Evolutionary conservation across 768 basidiomycete species (phyloP).

Genomic region (Leucosporidium yakuticum): DNA sequence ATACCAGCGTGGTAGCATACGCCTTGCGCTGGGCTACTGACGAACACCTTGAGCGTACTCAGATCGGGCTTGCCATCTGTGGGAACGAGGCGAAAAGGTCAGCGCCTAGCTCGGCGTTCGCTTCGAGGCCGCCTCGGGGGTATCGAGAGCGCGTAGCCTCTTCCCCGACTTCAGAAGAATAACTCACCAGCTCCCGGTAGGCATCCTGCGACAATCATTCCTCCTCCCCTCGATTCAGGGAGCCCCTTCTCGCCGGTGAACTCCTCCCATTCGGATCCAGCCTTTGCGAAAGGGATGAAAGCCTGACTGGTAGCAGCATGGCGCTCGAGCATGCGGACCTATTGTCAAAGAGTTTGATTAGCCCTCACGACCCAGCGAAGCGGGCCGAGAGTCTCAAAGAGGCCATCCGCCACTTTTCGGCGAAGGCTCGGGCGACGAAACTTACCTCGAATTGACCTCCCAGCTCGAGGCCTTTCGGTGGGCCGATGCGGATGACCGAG

Average conservation of each 20-base stretch:
- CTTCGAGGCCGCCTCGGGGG: no score
- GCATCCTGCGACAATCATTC: not conserved
- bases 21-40: not conserved
- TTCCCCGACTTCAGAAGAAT: not conserved
- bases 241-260: not conserved
- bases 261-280: not conserved
- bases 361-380: no score
- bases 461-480: not conserved
- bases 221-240: not conserved
- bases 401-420: no score
- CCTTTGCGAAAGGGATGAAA: not conserved
- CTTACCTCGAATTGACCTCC: not conserved
- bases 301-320: constrained; percentile 1
- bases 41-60: not conserved
- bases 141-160: no score
- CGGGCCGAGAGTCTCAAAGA: no score
- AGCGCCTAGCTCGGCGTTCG: not conserved
- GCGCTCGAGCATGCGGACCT: not conserved
- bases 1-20: constrained; percentile 1
- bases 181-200: not conserved
- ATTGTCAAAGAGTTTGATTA: no score
- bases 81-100: no score
- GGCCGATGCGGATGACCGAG: not conserved
- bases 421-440: no score
- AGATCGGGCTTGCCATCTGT: constrained; percentile 3